Percentiles rank a stretch among this genome's conserved stretches.
Conservation (phyloP, 148 eudicot genomes). For the Nyssa sinensis region DNA sequence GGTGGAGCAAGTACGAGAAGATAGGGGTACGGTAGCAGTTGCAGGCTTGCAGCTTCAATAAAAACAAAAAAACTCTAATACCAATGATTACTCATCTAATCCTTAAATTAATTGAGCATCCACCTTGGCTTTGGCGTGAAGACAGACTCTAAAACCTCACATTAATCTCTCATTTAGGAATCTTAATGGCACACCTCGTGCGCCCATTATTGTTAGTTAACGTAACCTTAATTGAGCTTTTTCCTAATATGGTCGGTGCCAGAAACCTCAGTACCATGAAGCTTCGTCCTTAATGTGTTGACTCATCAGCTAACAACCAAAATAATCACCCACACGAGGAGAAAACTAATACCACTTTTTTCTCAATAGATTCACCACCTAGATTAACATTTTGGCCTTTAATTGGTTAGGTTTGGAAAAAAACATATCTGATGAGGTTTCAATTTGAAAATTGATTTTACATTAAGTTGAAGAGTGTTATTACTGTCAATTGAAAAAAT, state of each 20-base stretch:
- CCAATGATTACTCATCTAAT: background rate
- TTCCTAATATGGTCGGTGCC: constrained; percentile 17
- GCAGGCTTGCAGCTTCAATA: constrained; percentile 5
- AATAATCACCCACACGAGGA: background rate
- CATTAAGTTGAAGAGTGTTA: too few species aligned
- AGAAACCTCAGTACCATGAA: constrained; percentile 15
- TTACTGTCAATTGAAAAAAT: too few species aligned
- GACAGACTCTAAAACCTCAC: constrained; percentile 8
- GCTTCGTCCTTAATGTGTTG: background rate
- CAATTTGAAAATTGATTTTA: too few species aligned
- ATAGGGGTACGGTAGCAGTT: background rate
- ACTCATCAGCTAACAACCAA: background rate
- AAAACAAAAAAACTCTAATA: background rate
- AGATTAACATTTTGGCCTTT: too few species aligned
- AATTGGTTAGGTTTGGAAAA: too few species aligned
- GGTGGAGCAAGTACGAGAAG: background rate
- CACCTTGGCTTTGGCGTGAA: constrained; percentile 20
- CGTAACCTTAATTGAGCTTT: background rate
- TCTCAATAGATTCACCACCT: too few species aligned
- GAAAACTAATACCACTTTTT: too few species aligned
- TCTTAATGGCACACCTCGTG: background rate
- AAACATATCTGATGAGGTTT: too few species aligned
- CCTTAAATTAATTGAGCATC: background rate
- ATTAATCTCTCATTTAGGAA: constrained; percentile 1
- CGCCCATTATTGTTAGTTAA: background rate